Conservation (phyloP, 257 asterid species). For the Capsicum rhomboideum region DNA sequence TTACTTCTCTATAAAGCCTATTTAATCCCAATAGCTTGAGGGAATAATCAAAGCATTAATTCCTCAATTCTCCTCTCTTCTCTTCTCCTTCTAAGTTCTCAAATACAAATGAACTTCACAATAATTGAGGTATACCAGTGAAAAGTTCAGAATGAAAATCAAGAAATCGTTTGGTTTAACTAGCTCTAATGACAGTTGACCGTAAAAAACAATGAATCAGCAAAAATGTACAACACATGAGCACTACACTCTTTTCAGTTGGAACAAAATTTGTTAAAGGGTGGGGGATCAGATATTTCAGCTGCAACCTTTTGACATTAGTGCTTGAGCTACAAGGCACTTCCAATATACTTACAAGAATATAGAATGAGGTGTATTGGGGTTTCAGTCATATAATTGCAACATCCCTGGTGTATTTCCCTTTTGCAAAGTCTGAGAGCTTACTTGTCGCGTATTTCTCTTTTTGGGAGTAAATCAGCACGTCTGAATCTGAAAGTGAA, state of each 20-base stretch:
- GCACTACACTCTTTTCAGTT: not conserved
- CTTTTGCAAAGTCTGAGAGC: not conserved
- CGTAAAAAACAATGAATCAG: not conserved
- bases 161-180: not conserved
- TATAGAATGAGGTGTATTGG: not conserved
- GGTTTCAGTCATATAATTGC: not conserved
- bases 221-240: not conserved
- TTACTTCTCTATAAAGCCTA: no score
- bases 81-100: no score
- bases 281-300: not conserved
- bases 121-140: not conserved
- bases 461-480: constrained; percentile 76
- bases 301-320: not conserved
- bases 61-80: no score
- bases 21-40: no score
- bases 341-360: not conserved
- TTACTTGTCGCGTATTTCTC: constrained; percentile 58
- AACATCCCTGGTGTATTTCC: not conserved
- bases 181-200: not conserved
- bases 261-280: not conserved
- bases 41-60: no score
- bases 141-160: not conserved
- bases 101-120: not conserved
- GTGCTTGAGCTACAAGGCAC: not conserved
- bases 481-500: constrained; percentile 65